Conservation (phyloP, 140 eudicot genomes). For the Anethum foeniculum region DNA sequence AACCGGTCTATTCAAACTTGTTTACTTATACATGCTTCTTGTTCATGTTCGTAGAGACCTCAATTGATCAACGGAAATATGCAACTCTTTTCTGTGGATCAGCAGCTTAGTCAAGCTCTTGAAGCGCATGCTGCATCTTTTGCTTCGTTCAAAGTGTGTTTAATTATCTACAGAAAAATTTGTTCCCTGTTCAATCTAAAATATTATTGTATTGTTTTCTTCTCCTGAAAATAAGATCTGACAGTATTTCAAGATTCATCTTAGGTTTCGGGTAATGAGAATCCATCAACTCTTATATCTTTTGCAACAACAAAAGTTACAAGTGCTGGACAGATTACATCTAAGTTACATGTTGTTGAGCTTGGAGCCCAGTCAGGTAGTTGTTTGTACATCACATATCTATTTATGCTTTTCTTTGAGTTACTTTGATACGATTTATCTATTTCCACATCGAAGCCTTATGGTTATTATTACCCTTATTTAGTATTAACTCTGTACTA, state of each 20-base stretch:
- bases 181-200: too few relatives aligned
- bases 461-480: too few relatives aligned
- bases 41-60: conserved; percentile 38
- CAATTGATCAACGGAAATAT: conserved; percentile 91
- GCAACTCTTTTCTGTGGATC: conserved; percentile 95
- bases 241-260: background rate
- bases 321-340: conserved; percentile 83
- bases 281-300: conserved; percentile 74
- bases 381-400: background rate
- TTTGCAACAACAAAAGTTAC: conserved; percentile 69
- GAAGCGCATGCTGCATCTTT: conserved; percentile 98
- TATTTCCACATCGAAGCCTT: too few relatives aligned
- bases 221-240: too few relatives aligned
- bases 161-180: background rate
- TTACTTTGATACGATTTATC: too few relatives aligned
- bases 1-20: too few relatives aligned
- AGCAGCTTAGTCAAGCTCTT: conserved; percentile 98
- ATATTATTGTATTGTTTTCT: too few relatives aligned
- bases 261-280: conserved; percentile 89
- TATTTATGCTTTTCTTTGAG: background rate
- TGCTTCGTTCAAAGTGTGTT: conserved; percentile 65
- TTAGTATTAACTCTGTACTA: too few relatives aligned
- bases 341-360: conserved; percentile 89
- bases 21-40: too few relatives aligned
- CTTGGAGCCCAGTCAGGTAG: conserved; percentile 98